Evolutionary conservation across 192 early-diverging fungal species (phyloP).

Genomic region (Mortierella antarctica): DNA sequence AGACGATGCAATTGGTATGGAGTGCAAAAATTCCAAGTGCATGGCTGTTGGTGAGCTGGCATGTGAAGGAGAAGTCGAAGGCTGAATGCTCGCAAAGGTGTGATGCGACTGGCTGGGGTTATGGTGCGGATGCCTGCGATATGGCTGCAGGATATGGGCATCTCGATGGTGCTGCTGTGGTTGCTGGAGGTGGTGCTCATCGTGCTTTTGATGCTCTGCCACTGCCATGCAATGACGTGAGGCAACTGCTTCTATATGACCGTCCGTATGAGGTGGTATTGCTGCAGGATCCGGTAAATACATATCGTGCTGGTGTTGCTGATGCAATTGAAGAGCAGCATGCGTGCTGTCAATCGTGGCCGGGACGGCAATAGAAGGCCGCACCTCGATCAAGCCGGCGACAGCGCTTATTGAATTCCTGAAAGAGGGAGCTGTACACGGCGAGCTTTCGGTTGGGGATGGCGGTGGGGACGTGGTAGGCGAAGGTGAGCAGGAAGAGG

Average conservation of each 20-base stretch:
- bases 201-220: not conserved
- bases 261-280: not conserved
- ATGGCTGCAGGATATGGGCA: not conserved
- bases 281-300: no score
- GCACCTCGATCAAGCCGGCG: not conserved
- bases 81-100: not conserved
- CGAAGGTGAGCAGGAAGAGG: no score
- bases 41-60: slow-evolving; percentile 3
- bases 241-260: not conserved
- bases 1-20: slow-evolving; percentile 15
- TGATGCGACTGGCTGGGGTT: not conserved
- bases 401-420: not conserved
- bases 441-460: no score
- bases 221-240: not conserved
- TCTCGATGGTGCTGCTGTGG: not conserved
- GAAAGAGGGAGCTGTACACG: no score
- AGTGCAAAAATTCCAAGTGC: slow-evolving; percentile 16
- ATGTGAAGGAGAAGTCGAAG: not conserved
- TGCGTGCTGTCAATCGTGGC: slow-evolving; percentile 20
- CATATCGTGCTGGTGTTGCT: not conserved
- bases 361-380: slow-evolving; percentile 30
- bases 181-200: not conserved
- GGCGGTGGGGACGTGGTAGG: not conserved
- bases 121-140: not conserved
- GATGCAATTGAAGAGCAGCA: slow-evolving; percentile 3